Conservation (phyloP, 352 stramenopile genomes). For the Pythium scleroteichum region DNA sequence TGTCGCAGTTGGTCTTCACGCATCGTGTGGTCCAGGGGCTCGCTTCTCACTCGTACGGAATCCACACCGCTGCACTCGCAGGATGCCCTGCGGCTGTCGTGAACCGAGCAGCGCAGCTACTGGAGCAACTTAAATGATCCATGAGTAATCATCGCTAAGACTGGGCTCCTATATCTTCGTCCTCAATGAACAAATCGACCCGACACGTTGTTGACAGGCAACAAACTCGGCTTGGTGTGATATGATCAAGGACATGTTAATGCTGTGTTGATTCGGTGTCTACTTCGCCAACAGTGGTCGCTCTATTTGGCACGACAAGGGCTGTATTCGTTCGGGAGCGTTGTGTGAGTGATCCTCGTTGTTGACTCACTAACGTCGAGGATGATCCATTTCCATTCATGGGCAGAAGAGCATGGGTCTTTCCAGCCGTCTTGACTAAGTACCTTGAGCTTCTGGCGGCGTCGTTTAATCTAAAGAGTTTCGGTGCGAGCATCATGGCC, state of each 20-base stretch:
- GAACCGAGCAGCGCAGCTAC: conserved; percentile 46
- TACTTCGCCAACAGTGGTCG: neutral
- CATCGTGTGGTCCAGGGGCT: conserved; percentile 74
- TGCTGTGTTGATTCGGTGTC: too few species aligned
- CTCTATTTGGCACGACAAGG: neutral
- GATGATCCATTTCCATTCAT: too few species aligned
- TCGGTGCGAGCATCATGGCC: conserved; percentile 35
- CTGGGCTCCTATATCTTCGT: too few species aligned
- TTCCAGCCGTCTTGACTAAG: too few species aligned
- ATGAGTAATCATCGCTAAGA: neutral
- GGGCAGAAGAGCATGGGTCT: too few species aligned
- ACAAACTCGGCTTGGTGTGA: too few species aligned
- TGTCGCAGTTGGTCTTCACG: conserved; percentile 63
- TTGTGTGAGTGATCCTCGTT: too few species aligned
- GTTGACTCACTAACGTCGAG: too few species aligned
- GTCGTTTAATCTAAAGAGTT: conserved; percentile 12
- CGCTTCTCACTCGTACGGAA: conserved; percentile 71
- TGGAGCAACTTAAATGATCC: conserved; percentile 31
- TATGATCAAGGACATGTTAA: too few species aligned
- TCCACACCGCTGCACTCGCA: conserved; percentile 77
- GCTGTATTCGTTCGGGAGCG: too few species aligned
- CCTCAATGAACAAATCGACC: conserved; percentile 1
- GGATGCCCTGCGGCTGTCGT: conserved; percentile 55
- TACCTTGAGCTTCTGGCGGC: too few species aligned
- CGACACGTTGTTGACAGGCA: too few species aligned